Evolutionary conservation across 495 filamentous ascomycete species (phyloP).

Genomic region (Astrothelium macrocarpum): DNA sequence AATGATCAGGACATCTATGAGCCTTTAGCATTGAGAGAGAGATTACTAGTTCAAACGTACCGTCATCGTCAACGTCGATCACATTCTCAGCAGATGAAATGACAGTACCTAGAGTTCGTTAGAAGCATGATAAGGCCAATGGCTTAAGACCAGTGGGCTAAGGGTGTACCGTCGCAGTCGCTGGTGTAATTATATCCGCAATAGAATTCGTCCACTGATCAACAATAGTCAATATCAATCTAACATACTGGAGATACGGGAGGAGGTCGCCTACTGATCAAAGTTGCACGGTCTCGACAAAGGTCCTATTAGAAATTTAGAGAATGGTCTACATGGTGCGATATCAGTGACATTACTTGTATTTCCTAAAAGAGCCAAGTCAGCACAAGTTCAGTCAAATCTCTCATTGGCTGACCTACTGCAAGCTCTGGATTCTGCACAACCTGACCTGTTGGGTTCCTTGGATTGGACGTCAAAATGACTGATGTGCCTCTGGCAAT

Average conservation of each 20-base stretch:
- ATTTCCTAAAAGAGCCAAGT: not conserved
- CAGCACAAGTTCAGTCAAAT: not conserved
- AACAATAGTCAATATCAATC: too few relatives aligned
- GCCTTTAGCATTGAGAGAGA: constrained; percentile 39
- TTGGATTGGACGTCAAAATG: constrained; percentile 90
- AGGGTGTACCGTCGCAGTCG: constrained; percentile 60
- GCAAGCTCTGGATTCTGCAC: constrained; percentile 70
- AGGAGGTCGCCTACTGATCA: constrained; percentile 44
- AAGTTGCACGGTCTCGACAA: constrained; percentile 77
- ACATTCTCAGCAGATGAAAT: constrained; percentile 83
- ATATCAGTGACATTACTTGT: not conserved
- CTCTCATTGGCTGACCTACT: constrained; percentile 42
- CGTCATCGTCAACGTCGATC: constrained; percentile 56
- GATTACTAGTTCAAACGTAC: constrained; percentile 23
- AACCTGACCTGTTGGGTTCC: constrained; percentile 83
- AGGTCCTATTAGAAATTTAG: constrained; percentile 52
- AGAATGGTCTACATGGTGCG: not conserved
- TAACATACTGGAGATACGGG: too few relatives aligned
- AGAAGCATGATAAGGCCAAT: not conserved
- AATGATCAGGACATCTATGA: constrained; percentile 74
- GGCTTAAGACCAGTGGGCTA: not conserved
- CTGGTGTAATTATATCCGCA: constrained; percentile 67
- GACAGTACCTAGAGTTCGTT: constrained; percentile 37
- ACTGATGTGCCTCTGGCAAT: constrained; percentile 41
- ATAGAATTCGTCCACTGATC: constrained; percentile 83